Conservation (phyloP, 768 basidiomycete genomes). For the Cystobasidium ongulense region DNA sequence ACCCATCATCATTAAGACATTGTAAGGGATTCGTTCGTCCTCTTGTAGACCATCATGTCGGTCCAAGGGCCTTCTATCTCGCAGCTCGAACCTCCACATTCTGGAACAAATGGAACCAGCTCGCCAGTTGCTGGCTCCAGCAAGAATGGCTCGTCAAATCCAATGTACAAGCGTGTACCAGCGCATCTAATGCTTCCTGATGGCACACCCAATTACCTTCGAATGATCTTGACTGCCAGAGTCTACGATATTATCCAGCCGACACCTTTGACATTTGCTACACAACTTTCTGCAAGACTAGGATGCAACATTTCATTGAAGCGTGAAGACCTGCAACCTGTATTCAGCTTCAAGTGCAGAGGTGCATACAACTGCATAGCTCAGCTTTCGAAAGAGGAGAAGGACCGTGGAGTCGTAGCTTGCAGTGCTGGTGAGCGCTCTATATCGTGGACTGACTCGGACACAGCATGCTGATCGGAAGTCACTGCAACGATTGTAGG, state of each 20-base stretch:
- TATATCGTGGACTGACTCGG: background rate
- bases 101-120: background rate
- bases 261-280: slow-evolving; percentile 73
- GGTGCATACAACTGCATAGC: slow-evolving; percentile 99
- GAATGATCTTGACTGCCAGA: slow-evolving; percentile 75
- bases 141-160: background rate
- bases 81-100: background rate
- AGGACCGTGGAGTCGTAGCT: slow-evolving; percentile 95
- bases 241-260: slow-evolving; percentile 82
- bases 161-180: slow-evolving; percentile 52
- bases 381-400: slow-evolving; percentile 70
- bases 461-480: background rate
- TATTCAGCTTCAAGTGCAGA: slow-evolving; percentile 97
- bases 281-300: slow-evolving; percentile 73
- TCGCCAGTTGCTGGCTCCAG: background rate
- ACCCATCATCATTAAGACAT: no score
- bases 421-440: slow-evolving; percentile 85
- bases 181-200: slow-evolving; percentile 58
- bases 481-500: slow-evolving; percentile 51
- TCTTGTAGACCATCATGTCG: background rate
- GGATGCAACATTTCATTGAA: slow-evolving; percentile 95
- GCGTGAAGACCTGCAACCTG: slow-evolving; percentile 84
- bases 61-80: background rate
- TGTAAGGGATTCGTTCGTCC: no score
- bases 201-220: slow-evolving; percentile 73